Evolutionary conservation across 495 filamentous ascomycete species (phyloP), one percentile per base, ranked within the genome.

Genomic region (Tuber calosporum): DNA sequence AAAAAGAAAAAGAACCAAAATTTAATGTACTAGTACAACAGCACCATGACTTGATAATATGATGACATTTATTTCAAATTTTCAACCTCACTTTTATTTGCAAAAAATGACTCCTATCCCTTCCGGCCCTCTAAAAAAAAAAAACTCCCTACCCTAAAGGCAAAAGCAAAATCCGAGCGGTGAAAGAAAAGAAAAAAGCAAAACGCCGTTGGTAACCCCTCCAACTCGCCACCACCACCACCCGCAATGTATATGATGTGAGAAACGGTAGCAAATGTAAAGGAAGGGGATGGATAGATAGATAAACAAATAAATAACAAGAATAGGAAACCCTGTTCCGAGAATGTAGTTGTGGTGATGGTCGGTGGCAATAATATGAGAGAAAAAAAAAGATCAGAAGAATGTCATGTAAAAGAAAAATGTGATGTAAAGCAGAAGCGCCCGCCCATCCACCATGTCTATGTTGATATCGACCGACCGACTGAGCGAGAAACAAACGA

Each of bases 391-490:
- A 53, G 42, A 67, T 68, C 42, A 68, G 53, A 34, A 62, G 22
- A 26, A 67, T 72, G 66, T 67, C 30, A 40, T 68, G 40, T 34
- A 15, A 9, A 26, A 34, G 5, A 26, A 34, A 34, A 6, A 20
- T n/a, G 34, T 43, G 8, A 48, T 66, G n/a, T 26, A 53, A 30
- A 69, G 68, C 30, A 37, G 37, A 69, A 73, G 67, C 34, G 41
- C 68, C n/a, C 67, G 36, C 34, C 36, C 17, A 69, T 43, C 41
- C 58, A 73, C 9, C 62, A 72, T 78, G 58, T 75, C 77, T 39
- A 71, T 78, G 34, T 68, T 77, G 26, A 70, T 77, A n/a, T 53
- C 72, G 9, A 13, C 22, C 22, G 45, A 26, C 45, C 45, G 45
- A 26, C 4, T 22, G 45, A 48, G 6, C 45, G 45, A 48, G 6